Evolutionary conservation across 2,329 filamentous ascomycete species (phyloP), one percentile per base, ranked within the genome.

Genomic region (Claviceps sp.): DNA sequence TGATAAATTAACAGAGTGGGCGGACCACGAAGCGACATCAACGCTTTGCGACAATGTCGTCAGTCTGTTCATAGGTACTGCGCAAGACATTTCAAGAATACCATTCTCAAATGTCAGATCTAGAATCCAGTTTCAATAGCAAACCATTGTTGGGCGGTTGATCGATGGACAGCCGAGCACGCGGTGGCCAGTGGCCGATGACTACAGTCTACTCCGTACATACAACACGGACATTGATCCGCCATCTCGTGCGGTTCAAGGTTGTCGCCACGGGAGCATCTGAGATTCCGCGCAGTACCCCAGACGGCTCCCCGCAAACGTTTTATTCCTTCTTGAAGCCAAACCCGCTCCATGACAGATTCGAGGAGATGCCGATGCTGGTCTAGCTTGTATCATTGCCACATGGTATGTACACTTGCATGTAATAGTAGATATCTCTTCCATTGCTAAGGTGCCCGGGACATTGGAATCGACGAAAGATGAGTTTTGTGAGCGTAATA

Each of bases 241-340:
- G 8, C 13, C 20, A 44, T 44, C 20, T 44, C 42, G 42, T 23
- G 11, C 42, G 22, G 11, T 20, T 20, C 20, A 20, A 20, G 20
- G 20, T 23, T 44, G 23, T 44, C 42, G 26, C 22, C 22, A 44
- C 20, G 4, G n/a, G 39, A n/a, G 14, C 22, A 40, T 26, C 23
- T 36, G 22, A 34, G 16, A 26, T 16, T n/a, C 11, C 17, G 17
- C 22, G 39, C 47, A 34, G 42, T 50, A 42, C 47, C 51, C 47
- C 51, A 49, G 51, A 52, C 51, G 51, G 51, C 43, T 44, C 51
- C 51, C 51, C 51, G 51, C 51, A 52, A 52, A 47, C 42, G 43
- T 47, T 50, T n/a, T 37, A 43, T 44, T 38, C 11, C 7, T 17
- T 34, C 20, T 20, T 49, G 22, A 22, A 40, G 39, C 20, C 39